Evolutionary conservation across 2,329 filamentous ascomycete genomes (phyloP), one percentile per base, ranked within the genome.

Genomic region (Verruconis gallopava): DNA sequence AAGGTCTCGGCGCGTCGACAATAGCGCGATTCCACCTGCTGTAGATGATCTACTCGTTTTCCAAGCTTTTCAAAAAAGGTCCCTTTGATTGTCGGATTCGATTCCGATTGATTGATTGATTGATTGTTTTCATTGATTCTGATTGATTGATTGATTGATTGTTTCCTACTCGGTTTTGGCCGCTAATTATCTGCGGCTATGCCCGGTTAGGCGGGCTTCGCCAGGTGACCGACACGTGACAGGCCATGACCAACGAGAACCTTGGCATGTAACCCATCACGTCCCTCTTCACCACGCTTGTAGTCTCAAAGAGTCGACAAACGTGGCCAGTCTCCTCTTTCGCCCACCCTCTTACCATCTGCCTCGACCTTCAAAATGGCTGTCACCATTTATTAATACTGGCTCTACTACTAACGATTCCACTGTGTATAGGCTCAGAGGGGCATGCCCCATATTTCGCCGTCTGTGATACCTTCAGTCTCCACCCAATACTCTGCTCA

Each of bases 91-190:
- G n/a, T n/a, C n/a, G n/a, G n/a, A n/a, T n/a, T n/a, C n/a, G n/a
- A n/a, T n/a, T n/a, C n/a, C n/a, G n/a, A n/a, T n/a, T n/a, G n/a
- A n/a, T n/a, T n/a, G n/a, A n/a, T n/a, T n/a, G n/a, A n/a, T n/a
- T n/a, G n/a, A n/a, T n/a, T n/a, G n/a, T n/a, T n/a, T n/a, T n/a
- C n/a, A n/a, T n/a, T n/a, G n/a, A n/a, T n/a, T n/a, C n/a, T n/a
- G n/a, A n/a, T n/a, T n/a, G n/a, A n/a, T n/a, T n/a, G n/a, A n/a
- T n/a, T n/a, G n/a, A n/a, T n/a, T n/a, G n/a, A n/a, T n/a, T n/a
- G n/a, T n/a, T n/a, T n/a, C n/a, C n/a, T n/a, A n/a, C n/a, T n/a
- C 32, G 32, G 32, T 38, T 38, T 17, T 38, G 35, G 35, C 35
- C 35, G 35, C 35, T 38, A 4, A 19, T 38, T 19, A 38, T 38